A percentile compares a stretch with the other conserved stretches of the same genome.
phyloP scores from a whole-genome alignment of 441 rosid species.

The Euphorbia corollata region DNA sequence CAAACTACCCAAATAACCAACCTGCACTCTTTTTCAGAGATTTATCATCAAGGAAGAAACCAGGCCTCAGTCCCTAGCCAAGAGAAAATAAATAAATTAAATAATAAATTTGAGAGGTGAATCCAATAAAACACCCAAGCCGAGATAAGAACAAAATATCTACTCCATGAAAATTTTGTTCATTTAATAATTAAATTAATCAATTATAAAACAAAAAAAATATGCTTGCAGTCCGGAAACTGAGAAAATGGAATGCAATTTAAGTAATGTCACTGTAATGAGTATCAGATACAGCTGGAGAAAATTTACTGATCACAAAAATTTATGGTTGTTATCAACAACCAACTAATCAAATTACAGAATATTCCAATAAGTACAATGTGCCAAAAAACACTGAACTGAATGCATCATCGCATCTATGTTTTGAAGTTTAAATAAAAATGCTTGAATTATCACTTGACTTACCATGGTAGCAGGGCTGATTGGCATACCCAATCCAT shows the following conservation, averaged over 20 bases:
- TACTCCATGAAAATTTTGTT: no score
- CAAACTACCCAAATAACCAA: constrained; percentile 21
- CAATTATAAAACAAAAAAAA: no score
- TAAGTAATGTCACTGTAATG: neutral
- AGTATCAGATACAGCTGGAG: neutral
- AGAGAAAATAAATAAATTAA: constrained; percentile 7
- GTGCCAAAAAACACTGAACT: neutral
- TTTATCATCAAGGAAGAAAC: constrained; percentile 69
- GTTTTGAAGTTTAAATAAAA: neutral
- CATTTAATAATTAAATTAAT: no score
- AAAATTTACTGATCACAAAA: neutral
- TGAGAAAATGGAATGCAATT: neutral
- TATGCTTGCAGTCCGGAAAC: no score
- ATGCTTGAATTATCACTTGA: constrained; percentile 10
- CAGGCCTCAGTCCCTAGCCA: constrained; percentile 79
- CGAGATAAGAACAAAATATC: no score
- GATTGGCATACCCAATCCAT: constrained; percentile 77
- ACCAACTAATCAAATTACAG: neutral
- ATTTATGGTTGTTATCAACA: neutral
- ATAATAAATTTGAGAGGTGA: neutral
- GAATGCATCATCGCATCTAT: neutral
- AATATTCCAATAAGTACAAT: neutral
- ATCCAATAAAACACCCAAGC: constrained; percentile 5
- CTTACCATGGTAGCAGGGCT: constrained; percentile 80
- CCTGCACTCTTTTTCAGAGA: constrained; percentile 56